These are phyloP conservation scores for Alternaria consortialis DNA, from an alignment of 2,329 filamentous ascomycete genomes.

Conservation along the genomic window DNA sequence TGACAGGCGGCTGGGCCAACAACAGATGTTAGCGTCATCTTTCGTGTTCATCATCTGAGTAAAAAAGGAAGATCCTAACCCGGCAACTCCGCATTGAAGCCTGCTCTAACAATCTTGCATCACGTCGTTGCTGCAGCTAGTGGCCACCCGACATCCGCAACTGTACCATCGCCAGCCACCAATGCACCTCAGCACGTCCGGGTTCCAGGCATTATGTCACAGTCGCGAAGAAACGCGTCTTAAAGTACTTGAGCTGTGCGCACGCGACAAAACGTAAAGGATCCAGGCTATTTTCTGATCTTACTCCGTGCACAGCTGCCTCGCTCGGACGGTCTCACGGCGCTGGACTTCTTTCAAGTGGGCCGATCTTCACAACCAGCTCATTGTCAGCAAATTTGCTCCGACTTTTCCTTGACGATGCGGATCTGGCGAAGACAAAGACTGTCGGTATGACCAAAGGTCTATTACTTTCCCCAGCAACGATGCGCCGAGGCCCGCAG, in stretches of 20 bases:
- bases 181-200: slow-evolving; percentile 33
- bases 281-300: slow-evolving; percentile 37
- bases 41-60: slow-evolving; percentile 28
- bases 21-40: slow-evolving; percentile 37
- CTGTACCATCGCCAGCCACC: slow-evolving; percentile 33
- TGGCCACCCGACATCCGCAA: slow-evolving; percentile 39
- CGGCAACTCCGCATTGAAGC: slow-evolving; percentile 29
- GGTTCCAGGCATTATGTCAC: slow-evolving; percentile 36
- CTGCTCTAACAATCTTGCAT: slow-evolving; percentile 21
- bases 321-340: slow-evolving; percentile 23
- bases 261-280: slow-evolving; percentile 40
- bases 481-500: slow-evolving; percentile 20
- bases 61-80: slow-evolving; percentile 37
- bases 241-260: slow-evolving; percentile 38
- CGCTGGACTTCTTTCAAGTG: slow-evolving; percentile 34
- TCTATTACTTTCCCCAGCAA: slow-evolving; percentile 30
- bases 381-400: slow-evolving; percentile 37
- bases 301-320: slow-evolving; percentile 35
- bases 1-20: slow-evolving; percentile 37
- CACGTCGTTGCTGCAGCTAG: slow-evolving; percentile 40
- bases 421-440: slow-evolving; percentile 20
- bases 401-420: slow-evolving; percentile 33
- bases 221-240: slow-evolving; percentile 46
- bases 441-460: slow-evolving; percentile 32
- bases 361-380: slow-evolving; percentile 17